Base-by-base conservation (phyloP, 2,329 filamentous ascomycete species). In the Fusarium sp. region DNA sequence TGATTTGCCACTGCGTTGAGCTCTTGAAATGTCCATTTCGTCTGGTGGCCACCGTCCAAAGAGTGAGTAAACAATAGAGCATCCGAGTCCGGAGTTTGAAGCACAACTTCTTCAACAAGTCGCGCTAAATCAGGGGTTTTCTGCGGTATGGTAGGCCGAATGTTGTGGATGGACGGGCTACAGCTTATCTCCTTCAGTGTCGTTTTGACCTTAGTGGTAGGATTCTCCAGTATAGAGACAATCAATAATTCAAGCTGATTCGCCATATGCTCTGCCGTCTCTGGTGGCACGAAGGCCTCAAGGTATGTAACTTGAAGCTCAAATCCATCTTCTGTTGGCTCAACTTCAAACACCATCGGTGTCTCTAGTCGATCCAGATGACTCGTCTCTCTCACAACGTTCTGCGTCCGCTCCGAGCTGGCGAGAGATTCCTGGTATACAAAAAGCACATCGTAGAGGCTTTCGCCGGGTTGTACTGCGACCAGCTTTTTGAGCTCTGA, bases 361-460 rank as follows among this genome's bases (percentile, higher is more conserved):
- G 94, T 95, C 78, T 97, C 95, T 12, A 96, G 84, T 28, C 89
- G 89, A 78, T 98, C 95, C 10, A 87, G 81, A 59, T 92, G 90
- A 32, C 88, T 86, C 0, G 89, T 79, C 62, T 94, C 85, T 15
- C 78, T 81, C 1, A 96, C 84, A 5, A 79, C 41, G 7, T 81
- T 75, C 3, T 36, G 71, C 24, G 47, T 58, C 57, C 32, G 71
- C 77, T 75, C 76, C 83, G 78, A 84, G 82, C 78, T 79, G 6
- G 75, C 72, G 3, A 92, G 84, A 1, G 91, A 93, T 78, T 97
- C 92, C 76, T 98, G 95, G 86, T 95, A 98, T 1, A 95, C 91
- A 76, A 97, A 92, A 1, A 98, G 84, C 2, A 91, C 87, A 74
- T 97, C 93, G 75, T 96, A 98, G 1, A 97, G 82, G 3, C 83